These are phyloP conservation scores for Cyberlindnera mississippiensis DNA, from an alignment of 805 yeast species.

Conservation along the genomic window DNA sequence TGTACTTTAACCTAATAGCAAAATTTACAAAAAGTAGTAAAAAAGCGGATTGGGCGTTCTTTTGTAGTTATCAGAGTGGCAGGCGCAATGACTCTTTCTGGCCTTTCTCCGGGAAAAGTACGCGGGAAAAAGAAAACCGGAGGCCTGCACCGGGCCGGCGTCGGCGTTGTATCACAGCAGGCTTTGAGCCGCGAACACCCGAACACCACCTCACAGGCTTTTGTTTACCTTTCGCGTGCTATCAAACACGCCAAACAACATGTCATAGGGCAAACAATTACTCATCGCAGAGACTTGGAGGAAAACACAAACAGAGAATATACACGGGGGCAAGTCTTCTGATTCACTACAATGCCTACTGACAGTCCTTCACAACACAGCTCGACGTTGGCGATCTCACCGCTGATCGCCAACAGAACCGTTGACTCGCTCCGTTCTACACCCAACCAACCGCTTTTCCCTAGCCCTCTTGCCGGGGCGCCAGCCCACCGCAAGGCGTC, in stretches of 20 bases:
- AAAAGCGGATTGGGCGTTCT: background rate
- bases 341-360: slow-evolving; percentile 2
- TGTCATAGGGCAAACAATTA: too few species aligned
- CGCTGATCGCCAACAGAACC: slow-evolving; percentile 40
- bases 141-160: slow-evolving; percentile 2
- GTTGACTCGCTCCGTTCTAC: slow-evolving; percentile 42
- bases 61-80: background rate
- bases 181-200: background rate
- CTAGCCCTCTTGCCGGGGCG: slow-evolving; percentile 33
- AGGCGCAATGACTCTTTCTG: slow-evolving; percentile 1
- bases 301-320: too few species aligned
- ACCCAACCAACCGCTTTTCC: slow-evolving; percentile 39
- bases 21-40: background rate
- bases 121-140: background rate
- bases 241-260: too few species aligned
- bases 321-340: too few species aligned
- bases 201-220: background rate
- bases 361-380: slow-evolving; percentile 55
- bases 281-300: too few species aligned
- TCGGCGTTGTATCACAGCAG: background rate
- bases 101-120: background rate
- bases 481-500: slow-evolving; percentile 1
- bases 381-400: slow-evolving; percentile 72
- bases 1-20: too few species aligned
- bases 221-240: slow-evolving; percentile 4